A percentile compares a stretch with the other conserved stretches of the same genome.
Evolutionary conservation across 108 stramenopile species (phyloP).

Genomic region (Skeletonema costatum): DNA sequence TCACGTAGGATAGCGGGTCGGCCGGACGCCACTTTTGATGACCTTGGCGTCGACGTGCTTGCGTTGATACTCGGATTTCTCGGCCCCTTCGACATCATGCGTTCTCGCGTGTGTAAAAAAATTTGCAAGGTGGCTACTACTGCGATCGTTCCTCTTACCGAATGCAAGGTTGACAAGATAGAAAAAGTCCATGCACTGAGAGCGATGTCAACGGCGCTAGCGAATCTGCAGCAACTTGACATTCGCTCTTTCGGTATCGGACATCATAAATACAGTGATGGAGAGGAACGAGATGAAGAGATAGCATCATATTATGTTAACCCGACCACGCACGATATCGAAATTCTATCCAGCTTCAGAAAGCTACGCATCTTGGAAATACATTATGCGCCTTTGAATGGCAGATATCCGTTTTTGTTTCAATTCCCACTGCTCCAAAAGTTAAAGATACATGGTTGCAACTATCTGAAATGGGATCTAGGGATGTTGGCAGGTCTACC

Average conservation of each 20-base stretch:
- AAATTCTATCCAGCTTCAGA: background rate
- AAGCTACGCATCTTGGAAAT: background rate
- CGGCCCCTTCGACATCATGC: background rate
- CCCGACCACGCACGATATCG: background rate
- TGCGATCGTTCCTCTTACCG: background rate
- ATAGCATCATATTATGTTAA: too few species aligned
- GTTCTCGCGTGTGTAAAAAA: background rate
- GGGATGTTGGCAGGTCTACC: background rate
- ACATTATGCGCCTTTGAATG: background rate
- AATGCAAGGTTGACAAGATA: background rate
- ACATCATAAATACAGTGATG: background rate
- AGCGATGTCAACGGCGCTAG: background rate
- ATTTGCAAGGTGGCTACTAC: background rate
- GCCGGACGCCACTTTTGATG: background rate
- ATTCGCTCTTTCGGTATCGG: background rate
- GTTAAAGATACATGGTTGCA: background rate
- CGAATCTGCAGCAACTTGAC: background rate
- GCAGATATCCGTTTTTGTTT: background rate
- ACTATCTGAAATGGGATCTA: background rate
- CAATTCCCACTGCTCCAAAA: background rate
- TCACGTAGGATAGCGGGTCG: too few species aligned
- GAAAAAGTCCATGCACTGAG: background rate
- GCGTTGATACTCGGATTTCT: background rate
- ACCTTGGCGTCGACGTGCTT: constrained; percentile 5
- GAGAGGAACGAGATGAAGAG: background rate